Evolutionary conservation across 169 alveolate species (phyloP), one percentile per base, ranked within the genome.

Genomic region (Cyclospora cayetanensis): DNA sequence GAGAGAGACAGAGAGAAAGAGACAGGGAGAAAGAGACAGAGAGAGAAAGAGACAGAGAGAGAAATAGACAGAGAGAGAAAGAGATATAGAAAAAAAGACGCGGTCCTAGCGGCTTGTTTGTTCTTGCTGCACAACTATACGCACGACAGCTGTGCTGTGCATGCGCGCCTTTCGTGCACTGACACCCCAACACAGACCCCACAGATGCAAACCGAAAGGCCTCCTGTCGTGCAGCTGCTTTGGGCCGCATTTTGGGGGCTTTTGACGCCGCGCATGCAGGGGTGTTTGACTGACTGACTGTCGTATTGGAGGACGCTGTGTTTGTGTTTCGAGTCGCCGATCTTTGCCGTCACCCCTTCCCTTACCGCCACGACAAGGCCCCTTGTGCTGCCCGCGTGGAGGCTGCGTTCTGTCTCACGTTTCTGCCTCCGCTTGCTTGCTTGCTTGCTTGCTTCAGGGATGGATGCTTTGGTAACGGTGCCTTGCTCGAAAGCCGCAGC

Each of bases 401-500:
- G n/a, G n/a, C n/a, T n/a, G n/a, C n/a, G n/a, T n/a, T n/a, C n/a
- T n/a, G n/a, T n/a, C n/a, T n/a, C n/a, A n/a, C n/a, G n/a, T n/a
- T n/a, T n/a, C n/a, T n/a, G n/a, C n/a, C 80, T 20, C 12, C 22
- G 46, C 31, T 3, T 70, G 52, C 55, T 5, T 70, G 34, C 35
- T 18, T 35, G 53, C n/a, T 20, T 20, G 55, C 31, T 5, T 37
- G 55, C 34, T 97, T 37, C 50, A 91, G 94, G 99, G 34, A 96
- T 99, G 97, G 99, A 99, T 95, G 97, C 99, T 37, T 95, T 99
- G 90, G 96, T 98, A 82, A 99, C 98, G 22, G 97, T 98, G 35
- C 99, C 99, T 12, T 97, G 99, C 92, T 98, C 99, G 42, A 98
- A 99, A 94, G 99, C 99, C 22, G 97, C 99, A 46, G 99, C 99